Percentiles rank a stretch among this genome's conserved stretches.
Evolutionary conservation across 2,329 filamentous ascomycete genomes (phyloP).

Genomic region (Hypoxylon sp.): DNA sequence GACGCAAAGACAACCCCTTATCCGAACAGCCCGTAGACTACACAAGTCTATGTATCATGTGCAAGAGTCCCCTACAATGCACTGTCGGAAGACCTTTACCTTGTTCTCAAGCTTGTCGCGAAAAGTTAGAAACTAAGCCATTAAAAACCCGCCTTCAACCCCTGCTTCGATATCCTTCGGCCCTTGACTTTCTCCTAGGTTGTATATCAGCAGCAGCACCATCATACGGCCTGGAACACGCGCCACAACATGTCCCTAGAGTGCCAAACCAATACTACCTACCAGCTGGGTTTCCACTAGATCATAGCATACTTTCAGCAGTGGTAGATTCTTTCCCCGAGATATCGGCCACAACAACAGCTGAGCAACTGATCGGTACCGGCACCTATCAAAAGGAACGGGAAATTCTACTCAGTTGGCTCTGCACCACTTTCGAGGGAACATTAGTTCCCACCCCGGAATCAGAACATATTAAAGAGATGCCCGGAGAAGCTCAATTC

Average conservation of each 20-base stretch:
- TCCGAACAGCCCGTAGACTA: not conserved
- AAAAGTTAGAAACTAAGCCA: not conserved
- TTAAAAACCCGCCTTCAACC: not conserved
- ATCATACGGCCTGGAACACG: not conserved
- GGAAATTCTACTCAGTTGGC: not conserved
- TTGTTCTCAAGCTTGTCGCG: not conserved
- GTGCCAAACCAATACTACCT: not conserved
- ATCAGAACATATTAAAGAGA: not conserved
- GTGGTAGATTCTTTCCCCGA: not conserved
- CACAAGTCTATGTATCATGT: not conserved
- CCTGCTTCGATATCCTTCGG: not conserved
- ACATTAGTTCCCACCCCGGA: not conserved
- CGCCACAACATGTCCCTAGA: not conserved
- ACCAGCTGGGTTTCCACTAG: not conserved
- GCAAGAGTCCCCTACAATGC: not conserved
- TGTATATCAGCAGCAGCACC: not conserved
- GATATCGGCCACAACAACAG: not conserved
- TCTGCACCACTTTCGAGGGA: not conserved
- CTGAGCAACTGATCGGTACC: not conserved
- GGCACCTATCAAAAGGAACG: not conserved
- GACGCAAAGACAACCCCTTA: not conserved
- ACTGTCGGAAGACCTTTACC: not conserved
- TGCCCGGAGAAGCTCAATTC: not conserved
- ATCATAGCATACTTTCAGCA: not conserved
- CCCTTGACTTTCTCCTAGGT: not conserved